Evolutionary conservation across 129 eudicot species (phyloP).

Genomic region (Tagetes erecta): DNA sequence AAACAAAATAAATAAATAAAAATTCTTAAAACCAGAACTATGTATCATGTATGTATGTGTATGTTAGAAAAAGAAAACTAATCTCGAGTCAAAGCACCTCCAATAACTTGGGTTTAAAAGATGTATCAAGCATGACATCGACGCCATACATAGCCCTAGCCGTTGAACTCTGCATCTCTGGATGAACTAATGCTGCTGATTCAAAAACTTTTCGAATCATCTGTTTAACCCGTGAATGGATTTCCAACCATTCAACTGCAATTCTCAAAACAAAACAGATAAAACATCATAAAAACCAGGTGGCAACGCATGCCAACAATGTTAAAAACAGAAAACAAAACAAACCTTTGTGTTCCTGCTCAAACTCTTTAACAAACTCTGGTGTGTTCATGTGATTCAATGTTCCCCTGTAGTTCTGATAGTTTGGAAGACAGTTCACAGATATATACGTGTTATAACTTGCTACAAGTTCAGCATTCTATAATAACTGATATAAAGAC

Average conservation of each 20-base stretch:
- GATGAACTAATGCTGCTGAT: constrained; percentile 87
- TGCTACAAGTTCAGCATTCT: not conserved
- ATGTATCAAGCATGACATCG: constrained; percentile 85
- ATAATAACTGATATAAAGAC: not conserved
- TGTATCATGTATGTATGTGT: not conserved
- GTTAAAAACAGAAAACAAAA: not conserved
- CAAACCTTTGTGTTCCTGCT: constrained; percentile 80
- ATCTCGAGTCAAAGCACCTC: constrained; percentile 53
- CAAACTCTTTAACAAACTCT: constrained; percentile 85
- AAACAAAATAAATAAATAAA: not conserved
- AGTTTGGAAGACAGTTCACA: constrained; percentile 3
- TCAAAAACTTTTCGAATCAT: constrained; percentile 89
- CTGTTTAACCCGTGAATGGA: constrained; percentile 63
- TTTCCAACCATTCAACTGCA: constrained; percentile 86
- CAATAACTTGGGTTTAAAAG: constrained; percentile 76
- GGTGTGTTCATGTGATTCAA: constrained; percentile 87
- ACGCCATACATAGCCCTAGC: constrained; percentile 96
- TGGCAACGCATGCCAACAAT: not conserved
- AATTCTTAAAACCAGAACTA: not conserved
- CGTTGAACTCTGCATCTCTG: constrained; percentile 81
- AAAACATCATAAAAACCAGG: not conserved
- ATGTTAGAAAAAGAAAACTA: not conserved
- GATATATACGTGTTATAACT: not conserved
- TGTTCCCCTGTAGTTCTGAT: constrained; percentile 85
- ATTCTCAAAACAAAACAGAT: not conserved